These are phyloP conservation scores for Biscutella laevigata DNA, from an alignment of 441 rosid species.

Conservation along the genomic window DNA sequence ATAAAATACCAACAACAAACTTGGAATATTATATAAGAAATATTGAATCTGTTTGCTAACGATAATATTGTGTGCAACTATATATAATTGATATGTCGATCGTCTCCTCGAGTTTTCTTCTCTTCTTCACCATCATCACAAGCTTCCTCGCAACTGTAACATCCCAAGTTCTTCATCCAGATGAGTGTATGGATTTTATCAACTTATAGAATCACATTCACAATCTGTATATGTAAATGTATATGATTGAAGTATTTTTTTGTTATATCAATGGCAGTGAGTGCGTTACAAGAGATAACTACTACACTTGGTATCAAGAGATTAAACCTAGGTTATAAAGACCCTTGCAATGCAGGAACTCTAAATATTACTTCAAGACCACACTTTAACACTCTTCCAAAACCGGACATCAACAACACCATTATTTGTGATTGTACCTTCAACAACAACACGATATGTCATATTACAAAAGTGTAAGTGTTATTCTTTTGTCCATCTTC, in stretches of 20 bases:
- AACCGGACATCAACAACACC: neutral
- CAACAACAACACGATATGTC: conserved; percentile 6
- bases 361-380: too few relatives aligned
- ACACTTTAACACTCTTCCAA: too few relatives aligned
- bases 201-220: neutral
- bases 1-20: neutral
- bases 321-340: neutral
- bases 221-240: neutral
- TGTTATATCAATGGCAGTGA: neutral
- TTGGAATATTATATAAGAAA: neutral
- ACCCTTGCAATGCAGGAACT: conserved; percentile 17
- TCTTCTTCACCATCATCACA: conserved; percentile 10
- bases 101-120: neutral
- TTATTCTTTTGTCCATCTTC: neutral
- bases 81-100: neutral
- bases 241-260: neutral
- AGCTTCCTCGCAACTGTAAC: neutral
- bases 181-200: neutral
- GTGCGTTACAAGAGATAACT: conserved; percentile 15
- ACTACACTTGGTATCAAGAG: conserved; percentile 13
- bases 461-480: conserved; percentile 14
- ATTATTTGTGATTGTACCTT: neutral
- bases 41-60: neutral
- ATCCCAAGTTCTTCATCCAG: conserved; percentile 8
- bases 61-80: neutral